Evolutionary conservation across 768 basidiomycete species (phyloP).

Genomic region (Tephrocybe sp.): DNA sequence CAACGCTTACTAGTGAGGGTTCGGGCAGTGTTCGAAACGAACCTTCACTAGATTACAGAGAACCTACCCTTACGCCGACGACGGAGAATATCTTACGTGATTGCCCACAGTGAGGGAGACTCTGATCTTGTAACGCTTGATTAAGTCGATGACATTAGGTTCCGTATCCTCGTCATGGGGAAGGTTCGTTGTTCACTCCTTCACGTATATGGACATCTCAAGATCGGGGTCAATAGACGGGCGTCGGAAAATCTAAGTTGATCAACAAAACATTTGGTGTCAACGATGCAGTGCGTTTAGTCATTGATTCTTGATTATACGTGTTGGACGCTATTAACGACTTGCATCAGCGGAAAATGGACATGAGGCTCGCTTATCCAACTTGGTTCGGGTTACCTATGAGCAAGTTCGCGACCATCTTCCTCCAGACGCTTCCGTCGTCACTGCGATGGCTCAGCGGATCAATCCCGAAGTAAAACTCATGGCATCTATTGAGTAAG

Average conservation of each 20-base stretch:
- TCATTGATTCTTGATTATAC: neutral
- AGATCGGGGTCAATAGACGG: slow-evolving; percentile 16
- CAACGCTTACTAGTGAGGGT: neutral
- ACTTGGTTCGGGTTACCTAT: slow-evolving; percentile 13
- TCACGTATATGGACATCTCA: too few species aligned
- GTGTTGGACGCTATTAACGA: neutral
- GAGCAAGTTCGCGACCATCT: slow-evolving; percentile 13
- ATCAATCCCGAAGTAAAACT: slow-evolving; percentile 20
- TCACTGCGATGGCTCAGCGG: slow-evolving; percentile 24
- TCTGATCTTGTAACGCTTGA: too few species aligned
- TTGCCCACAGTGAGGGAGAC: slow-evolving; percentile 16
- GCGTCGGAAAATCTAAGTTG: slow-evolving; percentile 27
- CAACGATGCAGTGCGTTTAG: slow-evolving; percentile 17
- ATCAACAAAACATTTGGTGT: slow-evolving; percentile 29
- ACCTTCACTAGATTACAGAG: neutral
- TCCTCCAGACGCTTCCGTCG: slow-evolving; percentile 14
- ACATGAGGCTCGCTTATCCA: slow-evolving; percentile 6
- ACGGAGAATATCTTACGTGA: slow-evolving; percentile 15
- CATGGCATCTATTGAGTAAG: slow-evolving; percentile 23
- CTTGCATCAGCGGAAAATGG: slow-evolving; percentile 4
- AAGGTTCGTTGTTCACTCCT: slow-evolving; percentile 17
- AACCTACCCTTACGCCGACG: slow-evolving; percentile 5
- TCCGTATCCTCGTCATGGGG: slow-evolving; percentile 26
- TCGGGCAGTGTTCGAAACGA: neutral
- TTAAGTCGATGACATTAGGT: too few species aligned